Conservation (phyloP, 2,329 filamentous ascomycete genomes). For the Blastomyces emzantsi region DNA sequence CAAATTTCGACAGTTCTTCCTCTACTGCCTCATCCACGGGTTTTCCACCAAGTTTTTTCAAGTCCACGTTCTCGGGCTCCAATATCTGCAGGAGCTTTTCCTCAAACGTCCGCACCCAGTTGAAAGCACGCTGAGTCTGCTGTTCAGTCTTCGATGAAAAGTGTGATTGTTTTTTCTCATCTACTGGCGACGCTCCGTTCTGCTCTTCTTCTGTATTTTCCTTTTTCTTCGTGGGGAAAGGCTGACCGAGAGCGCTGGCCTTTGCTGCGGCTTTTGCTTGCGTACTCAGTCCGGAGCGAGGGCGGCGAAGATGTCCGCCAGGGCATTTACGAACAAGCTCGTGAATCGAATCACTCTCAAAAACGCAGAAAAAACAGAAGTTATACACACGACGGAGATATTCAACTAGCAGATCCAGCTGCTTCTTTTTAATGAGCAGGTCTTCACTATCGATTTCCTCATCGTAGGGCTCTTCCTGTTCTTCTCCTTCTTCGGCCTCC, state of each 20-base stretch:
- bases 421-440: conserved; percentile 86
- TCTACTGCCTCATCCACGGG: conserved; percentile 75
- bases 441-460: conserved; percentile 89
- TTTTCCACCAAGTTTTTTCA: conserved; percentile 85
- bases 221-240: conserved; percentile 76
- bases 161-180: conserved; percentile 64
- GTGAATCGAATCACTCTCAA: conserved; percentile 94
- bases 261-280: conserved; percentile 75
- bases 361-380: conserved; percentile 99
- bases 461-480: conserved; percentile 58
- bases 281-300: conserved; percentile 72
- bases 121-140: conserved; percentile 88
- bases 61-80: conserved; percentile 77
- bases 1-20: conserved; percentile 75
- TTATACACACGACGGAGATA: conserved; percentile 95
- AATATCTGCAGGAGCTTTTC: conserved; percentile 91
- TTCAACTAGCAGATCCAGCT: conserved; percentile 88
- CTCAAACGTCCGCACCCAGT: conserved; percentile 98
- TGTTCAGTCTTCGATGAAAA: conserved; percentile 71
- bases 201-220: conserved; percentile 52
- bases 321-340: conserved; percentile 94
- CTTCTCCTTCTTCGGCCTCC: conserved; percentile 70
- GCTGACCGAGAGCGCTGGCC: conserved; percentile 71
- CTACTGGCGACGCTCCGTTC: conserved; percentile 55
- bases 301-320: conserved; percentile 90